Conservation (phyloP, 2,329 filamentous ascomycete species). For the Verticillium alfalfae region DNA sequence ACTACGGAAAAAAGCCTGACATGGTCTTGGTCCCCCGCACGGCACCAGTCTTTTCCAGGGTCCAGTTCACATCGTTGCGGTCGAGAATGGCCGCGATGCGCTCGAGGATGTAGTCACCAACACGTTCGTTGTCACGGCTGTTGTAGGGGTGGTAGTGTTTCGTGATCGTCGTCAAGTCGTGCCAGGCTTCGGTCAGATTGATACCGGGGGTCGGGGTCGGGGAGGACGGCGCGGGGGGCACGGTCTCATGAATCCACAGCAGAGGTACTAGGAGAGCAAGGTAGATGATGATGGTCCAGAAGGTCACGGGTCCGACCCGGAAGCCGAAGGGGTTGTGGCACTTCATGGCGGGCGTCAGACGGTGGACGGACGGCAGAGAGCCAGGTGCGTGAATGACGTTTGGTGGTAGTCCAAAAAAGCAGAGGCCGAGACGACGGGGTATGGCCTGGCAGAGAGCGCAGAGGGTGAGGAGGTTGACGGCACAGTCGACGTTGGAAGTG, state of each 20-base stretch:
- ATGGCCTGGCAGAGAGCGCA: not conserved
- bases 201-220: constrained; percentile 43
- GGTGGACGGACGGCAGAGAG: not conserved
- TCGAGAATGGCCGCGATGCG: constrained; percentile 67
- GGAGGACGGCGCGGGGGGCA: constrained; percentile 61
- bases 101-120: constrained; percentile 69
- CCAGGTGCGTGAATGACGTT: not conserved
- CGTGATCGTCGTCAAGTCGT: constrained; percentile 72
- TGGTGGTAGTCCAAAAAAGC: not conserved
- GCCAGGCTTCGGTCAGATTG: constrained; percentile 82
- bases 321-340: constrained; percentile 63
- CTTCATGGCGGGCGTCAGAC: constrained; percentile 9
- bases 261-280: constrained; percentile 69
- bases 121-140: constrained; percentile 72
- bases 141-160: constrained; percentile 83
- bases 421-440: not conserved
- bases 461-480: not conserved
- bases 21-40: constrained; percentile 17
- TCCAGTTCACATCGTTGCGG: constrained; percentile 49
- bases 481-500: not conserved
- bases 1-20: constrained; percentile 4
- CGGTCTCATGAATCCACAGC: constrained; percentile 68
- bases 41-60: constrained; percentile 28
- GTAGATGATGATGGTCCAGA: constrained; percentile 73
- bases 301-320: constrained; percentile 71